Conservation (phyloP, 2,329 filamentous ascomycete species). For the Colletotrichum orchidophilum region DNA sequence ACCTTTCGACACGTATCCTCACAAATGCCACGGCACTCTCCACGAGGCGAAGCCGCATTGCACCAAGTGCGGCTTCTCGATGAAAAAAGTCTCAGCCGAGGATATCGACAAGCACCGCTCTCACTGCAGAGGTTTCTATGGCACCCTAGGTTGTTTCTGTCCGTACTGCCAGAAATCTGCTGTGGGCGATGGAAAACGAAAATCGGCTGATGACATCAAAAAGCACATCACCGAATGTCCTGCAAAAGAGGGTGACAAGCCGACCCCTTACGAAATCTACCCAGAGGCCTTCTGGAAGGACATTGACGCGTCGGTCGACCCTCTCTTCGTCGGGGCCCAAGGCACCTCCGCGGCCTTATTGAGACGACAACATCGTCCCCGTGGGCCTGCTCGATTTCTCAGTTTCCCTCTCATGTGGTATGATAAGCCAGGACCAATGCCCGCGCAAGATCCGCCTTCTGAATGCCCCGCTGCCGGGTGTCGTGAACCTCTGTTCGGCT, state of each 20-base stretch:
- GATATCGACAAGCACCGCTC: conserved; percentile 29
- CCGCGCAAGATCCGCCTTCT: conserved; percentile 21
- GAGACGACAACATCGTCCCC: background rate
- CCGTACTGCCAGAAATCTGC: conserved; percentile 34
- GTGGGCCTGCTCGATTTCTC: conserved; percentile 17
- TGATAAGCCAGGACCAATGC: conserved; percentile 21
- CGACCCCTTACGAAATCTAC: conserved; percentile 33
- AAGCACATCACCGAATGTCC: conserved; percentile 22
- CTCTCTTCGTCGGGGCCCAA: conserved; percentile 22
- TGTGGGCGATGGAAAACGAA: background rate
- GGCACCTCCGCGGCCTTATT: background rate
- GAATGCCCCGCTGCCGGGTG: conserved; percentile 23
- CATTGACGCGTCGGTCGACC: conserved; percentile 10
- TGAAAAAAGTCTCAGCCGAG: conserved; percentile 6
- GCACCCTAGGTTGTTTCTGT: conserved; percentile 34
- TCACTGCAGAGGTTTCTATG: conserved; percentile 34
- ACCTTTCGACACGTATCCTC: conserved; percentile 27
- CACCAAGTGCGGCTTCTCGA: conserved; percentile 30
- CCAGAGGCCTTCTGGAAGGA: conserved; percentile 18
- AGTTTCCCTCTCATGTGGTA: conserved; percentile 25
- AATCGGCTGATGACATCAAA: background rate
- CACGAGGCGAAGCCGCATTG: conserved; percentile 32
- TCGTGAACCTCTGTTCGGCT: conserved; percentile 25
- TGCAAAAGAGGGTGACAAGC: background rate
- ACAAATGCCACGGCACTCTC: conserved; percentile 29